Percentiles rank a stretch among this genome's conserved stretches.
Evolutionary conservation across 129 eudicot species (phyloP).

Genomic region (sunflower (Helianthus annuus)): DNA sequence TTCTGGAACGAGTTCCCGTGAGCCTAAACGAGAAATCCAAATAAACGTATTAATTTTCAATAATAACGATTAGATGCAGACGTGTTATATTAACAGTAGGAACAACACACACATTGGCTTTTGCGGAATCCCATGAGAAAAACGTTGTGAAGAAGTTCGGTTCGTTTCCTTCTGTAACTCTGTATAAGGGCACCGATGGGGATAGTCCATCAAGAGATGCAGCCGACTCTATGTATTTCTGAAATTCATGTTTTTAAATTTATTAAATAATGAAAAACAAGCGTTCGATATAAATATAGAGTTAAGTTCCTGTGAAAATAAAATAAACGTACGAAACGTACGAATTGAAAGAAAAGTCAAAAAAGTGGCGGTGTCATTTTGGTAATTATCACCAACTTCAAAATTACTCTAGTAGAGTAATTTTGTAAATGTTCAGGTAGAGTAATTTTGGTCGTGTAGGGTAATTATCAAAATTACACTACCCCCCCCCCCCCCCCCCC

Average conservation of each 20-base stretch:
- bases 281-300: not conserved
- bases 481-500: too few species aligned
- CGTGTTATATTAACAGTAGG: not conserved
- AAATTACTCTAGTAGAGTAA: too few species aligned
- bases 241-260: constrained; percentile 24
- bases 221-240: constrained; percentile 88
- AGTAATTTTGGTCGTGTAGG: too few species aligned
- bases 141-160: constrained; percentile 91
- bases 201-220: constrained; percentile 83
- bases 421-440: too few species aligned
- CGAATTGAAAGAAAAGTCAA: too few species aligned
- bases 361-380: too few species aligned
- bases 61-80: not conserved
- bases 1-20: constrained; percentile 97
- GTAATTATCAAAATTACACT: too few species aligned
- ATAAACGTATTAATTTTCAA: not conserved
- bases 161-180: constrained; percentile 90
- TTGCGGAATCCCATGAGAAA: constrained; percentile 94
- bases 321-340: too few species aligned
- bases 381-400: too few species aligned
- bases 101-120: constrained; percentile 69
- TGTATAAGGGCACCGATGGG: constrained; percentile 76
- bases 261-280: not conserved
- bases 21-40: constrained; percentile 46
- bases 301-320: too few species aligned